A percentile compares a stretch with the other conserved stretches of the same genome.
phyloP scores from a whole-genome alignment of 2,329 filamentous ascomycete genomes.

The Xylariaceae sp. region DNA sequence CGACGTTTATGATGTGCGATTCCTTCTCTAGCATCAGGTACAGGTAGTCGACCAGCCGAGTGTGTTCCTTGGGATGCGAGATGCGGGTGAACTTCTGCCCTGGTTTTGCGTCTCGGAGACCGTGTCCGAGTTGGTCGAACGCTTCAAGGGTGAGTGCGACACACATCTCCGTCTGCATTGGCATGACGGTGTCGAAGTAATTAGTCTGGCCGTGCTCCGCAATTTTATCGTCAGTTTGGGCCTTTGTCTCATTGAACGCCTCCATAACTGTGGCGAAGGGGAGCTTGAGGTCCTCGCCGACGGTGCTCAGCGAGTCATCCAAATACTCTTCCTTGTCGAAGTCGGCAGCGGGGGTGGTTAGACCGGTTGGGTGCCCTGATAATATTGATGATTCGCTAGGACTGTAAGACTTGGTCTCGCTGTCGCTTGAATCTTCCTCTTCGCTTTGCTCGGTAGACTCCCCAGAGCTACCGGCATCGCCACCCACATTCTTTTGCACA shows the following conservation, averaged over 20 bases:
- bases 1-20: slow-evolving; percentile 36
- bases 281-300: slow-evolving; percentile 17
- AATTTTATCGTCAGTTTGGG: slow-evolving; percentile 32
- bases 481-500: slow-evolving; percentile 23
- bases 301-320: slow-evolving; percentile 12
- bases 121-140: slow-evolving; percentile 39
- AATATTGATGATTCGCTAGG: slow-evolving; percentile 9
- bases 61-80: slow-evolving; percentile 33
- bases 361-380: slow-evolving; percentile 13
- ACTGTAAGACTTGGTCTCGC: slow-evolving; percentile 11
- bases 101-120: slow-evolving; percentile 20
- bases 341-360: slow-evolving; percentile 18
- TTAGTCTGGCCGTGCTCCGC: slow-evolving; percentile 23
- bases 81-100: slow-evolving; percentile 32
- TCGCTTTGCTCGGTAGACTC: slow-evolving; percentile 16
- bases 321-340: slow-evolving; percentile 14
- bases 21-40: slow-evolving; percentile 40
- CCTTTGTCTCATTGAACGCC: slow-evolving; percentile 35
- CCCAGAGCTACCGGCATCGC: slow-evolving; percentile 3
- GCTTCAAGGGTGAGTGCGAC: slow-evolving; percentile 36
- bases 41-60: slow-evolving; percentile 37
- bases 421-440: slow-evolving; percentile 17
- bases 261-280: slow-evolving; percentile 28
- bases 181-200: slow-evolving; percentile 34
- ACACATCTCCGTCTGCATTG: slow-evolving; percentile 28